Base-by-base conservation (phyloP, 2,329 filamentous ascomycete genomes). In the Grosmannia clavigera region DNA sequence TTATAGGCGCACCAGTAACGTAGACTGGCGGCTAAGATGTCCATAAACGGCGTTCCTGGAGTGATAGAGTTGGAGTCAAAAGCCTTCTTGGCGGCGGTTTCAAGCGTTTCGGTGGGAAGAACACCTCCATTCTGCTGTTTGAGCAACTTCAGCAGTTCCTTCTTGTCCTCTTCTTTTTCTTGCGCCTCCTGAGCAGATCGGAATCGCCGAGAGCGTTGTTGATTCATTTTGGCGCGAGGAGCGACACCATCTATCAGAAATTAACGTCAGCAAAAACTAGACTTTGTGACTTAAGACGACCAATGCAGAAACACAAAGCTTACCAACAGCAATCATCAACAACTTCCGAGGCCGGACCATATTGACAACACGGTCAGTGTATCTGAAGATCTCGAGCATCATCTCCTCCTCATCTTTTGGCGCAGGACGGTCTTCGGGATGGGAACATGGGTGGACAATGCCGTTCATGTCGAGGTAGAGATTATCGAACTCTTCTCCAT, bases 391-490 rank as follows among this genome's bases (percentile, higher is more conserved):
- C 70, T 95, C 95, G 67, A 96, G 72, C 94, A 99, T 99, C 94
- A 99, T 99, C 75, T 97, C 94, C 72, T 95, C 90, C 76, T 99
- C 94, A 63, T 94, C 92, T 69, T 87, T 88, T 12, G 94, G 94
- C 4, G 94, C 84, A 2, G 94, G 91, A 64, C 85, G 84, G 69
- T 97, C 92, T 72, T 99, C 94, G 0, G 94, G 94, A 75, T 99
- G 94, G 55, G 92, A 96, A 76, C 94, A 99, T 38, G 95, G 95
- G 77, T 99, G 94, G 46, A 99, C 94, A 66, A 99, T 99, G 71
- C 94, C 95, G 73, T 99, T 99, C 92, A 99, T 97, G 70, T 99
- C 94, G 64, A 99, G 83, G 70, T 99, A 99, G 6, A 99, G 79
- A 69, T 99, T 99, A 75, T 99, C 92, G 69, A 96, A 89, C 73